phyloP scores from a whole-genome alignment of 2,329 filamentous ascomycete species.

The Aureobasidium sp. region DNA sequence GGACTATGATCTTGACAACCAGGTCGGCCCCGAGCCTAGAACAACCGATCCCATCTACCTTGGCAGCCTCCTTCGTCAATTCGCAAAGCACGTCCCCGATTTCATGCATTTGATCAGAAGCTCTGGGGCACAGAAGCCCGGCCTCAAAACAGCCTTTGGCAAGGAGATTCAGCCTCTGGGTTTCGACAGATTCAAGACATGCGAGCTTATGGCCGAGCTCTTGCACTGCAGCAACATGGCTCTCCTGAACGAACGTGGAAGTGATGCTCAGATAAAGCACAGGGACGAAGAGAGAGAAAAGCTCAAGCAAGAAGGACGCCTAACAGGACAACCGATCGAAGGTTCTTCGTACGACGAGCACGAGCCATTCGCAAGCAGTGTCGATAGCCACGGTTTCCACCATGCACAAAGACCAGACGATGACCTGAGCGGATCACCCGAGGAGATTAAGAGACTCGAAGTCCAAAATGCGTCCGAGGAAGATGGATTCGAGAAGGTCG shows the following conservation, averaged over 20 bases:
- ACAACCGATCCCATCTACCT: slow-evolving; percentile 96
- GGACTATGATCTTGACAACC: slow-evolving; percentile 91
- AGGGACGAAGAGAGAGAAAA: slow-evolving; percentile 77
- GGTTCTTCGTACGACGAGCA: slow-evolving; percentile 52
- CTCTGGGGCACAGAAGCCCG: slow-evolving; percentile 63
- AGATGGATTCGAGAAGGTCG: slow-evolving; percentile 90
- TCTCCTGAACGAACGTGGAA: slow-evolving; percentile 82
- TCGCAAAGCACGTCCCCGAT: slow-evolving; percentile 83
- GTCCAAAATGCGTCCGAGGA: slow-evolving; percentile 78
- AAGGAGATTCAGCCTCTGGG: slow-evolving; percentile 86
- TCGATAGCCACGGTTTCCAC: slow-evolving; percentile 47
- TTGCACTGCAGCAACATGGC: slow-evolving; percentile 99
- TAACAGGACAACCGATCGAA: slow-evolving; percentile 47
- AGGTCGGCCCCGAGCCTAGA: slow-evolving; percentile 68
- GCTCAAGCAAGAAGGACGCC: slow-evolving; percentile 68
- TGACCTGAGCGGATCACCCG: slow-evolving; percentile 45
- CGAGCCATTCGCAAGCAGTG: slow-evolving; percentile 45
- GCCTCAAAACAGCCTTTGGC: slow-evolving; percentile 81
- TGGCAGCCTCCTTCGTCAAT: slow-evolving; percentile 78
- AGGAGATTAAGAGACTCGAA: slow-evolving; percentile 64
- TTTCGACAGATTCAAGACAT: slow-evolving; percentile 98
- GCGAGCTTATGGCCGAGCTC: slow-evolving; percentile 95
- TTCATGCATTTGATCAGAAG: slow-evolving; percentile 90
- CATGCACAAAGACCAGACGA: slow-evolving; percentile 40
- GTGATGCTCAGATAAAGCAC: slow-evolving; percentile 74